Base-by-base conservation (phyloP, 148 eudicot species). In the Rhododendron henanense region DNA sequence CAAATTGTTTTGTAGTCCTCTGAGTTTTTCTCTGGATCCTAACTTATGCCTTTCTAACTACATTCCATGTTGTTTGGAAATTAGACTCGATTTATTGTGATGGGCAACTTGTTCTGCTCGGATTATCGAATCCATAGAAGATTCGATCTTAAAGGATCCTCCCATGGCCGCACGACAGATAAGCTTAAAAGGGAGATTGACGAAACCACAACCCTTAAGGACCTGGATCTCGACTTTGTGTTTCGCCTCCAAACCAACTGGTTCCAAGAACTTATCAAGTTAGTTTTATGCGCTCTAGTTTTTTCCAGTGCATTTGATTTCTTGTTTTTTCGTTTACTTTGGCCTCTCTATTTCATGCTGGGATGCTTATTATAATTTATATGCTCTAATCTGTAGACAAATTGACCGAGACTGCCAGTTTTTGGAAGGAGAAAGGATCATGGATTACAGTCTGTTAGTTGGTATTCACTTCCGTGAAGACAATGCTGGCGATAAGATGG, bases 401-500 rank as follows among this genome's bases (percentile, higher is more conserved):
- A 92, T 97, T 85, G 93, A 97, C 84, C 89, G 93, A 39, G 99
- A 97, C 85, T 97, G 99, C 85, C 98, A 97, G 87, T 97, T 97
- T 88, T 91, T 97, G 78, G 97, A 95, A 90, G 92, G 92, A 2
- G 99, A 94, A 88, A 91, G 88, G 88, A 97, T 97, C 44, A 97
- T 97, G 99, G 99, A 97, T 89, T 97, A 97, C 79, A 97, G 99
- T 89, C 96, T 97, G 77, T 87, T 97, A 83, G 96, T 97, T 73
- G 99, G 99, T 76, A 81, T 97, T 84, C 99, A 97, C 87, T 97
- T 97, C 59, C 96, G 98, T 51, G 93, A 97, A 84, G 92, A 92
- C 83, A 91, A 90, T 41, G 91, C 94, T 45, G 95, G 88, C 74
- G 98, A 97, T 79, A 95, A 91, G 81, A 95, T 94, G 88, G 98